A percentile compares a stretch with the other conserved stretches of the same genome.
These are phyloP conservation scores for Delitschia confertaspora DNA, from an alignment of 495 filamentous ascomycete species.

Conservation along the genomic window DNA sequence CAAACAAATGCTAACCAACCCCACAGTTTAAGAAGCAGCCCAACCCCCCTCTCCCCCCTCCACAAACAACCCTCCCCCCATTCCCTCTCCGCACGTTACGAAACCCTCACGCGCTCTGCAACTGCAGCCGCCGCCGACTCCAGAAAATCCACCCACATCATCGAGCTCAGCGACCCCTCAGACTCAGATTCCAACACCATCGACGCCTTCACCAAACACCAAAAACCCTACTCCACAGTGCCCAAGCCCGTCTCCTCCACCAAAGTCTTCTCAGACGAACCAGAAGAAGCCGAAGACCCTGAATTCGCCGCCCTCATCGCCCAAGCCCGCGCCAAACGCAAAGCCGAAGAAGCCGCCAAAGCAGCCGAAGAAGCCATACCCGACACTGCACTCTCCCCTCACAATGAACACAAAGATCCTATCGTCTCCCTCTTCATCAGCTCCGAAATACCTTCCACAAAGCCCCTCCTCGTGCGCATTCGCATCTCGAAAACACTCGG, in stretches of 20 bases:
- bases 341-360: constrained; percentile 3
- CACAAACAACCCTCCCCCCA: neutral
- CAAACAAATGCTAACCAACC: too few species aligned
- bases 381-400: constrained; percentile 3
- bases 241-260: neutral
- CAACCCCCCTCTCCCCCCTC: constrained; percentile 9
- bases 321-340: constrained; percentile 10
- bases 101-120: constrained; percentile 3
- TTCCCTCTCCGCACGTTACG: constrained; percentile 11
- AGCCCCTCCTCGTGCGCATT: constrained; percentile 57
- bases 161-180: neutral
- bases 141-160: neutral
- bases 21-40: too few species aligned
- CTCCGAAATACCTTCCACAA: constrained; percentile 53
- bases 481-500: constrained; percentile 55
- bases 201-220: neutral
- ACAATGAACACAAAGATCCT: constrained; percentile 36
- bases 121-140: neutral
- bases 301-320: constrained; percentile 2
- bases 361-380: constrained; percentile 1
- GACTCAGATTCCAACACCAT: constrained; percentile 17
- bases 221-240: neutral
- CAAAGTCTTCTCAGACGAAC: constrained; percentile 4
- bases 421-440: constrained; percentile 64
- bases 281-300: constrained; percentile 19